A percentile compares a stretch with the other conserved stretches of the same genome.
Evolutionary conservation across 768 basidiomycete genomes (phyloP).

Genomic region (Sarcomyxa edulis): DNA sequence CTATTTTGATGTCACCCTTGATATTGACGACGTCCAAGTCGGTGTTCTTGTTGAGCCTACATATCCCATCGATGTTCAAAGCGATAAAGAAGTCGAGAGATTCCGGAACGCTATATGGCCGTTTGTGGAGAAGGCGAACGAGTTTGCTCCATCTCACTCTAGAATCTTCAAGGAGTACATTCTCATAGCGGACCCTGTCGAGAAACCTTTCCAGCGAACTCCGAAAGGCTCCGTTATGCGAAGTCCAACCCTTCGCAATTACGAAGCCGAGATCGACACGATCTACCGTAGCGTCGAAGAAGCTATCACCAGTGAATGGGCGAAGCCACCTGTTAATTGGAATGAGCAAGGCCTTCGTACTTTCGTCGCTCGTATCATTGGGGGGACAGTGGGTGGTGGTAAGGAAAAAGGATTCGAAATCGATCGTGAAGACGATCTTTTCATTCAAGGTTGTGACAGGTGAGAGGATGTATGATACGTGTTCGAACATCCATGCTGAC

Average conservation of each 20-base stretch:
- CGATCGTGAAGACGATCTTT: conserved; percentile 29
- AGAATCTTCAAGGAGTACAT: conserved; percentile 39
- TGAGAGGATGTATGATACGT: conserved; percentile 8
- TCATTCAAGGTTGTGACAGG: conserved; percentile 37
- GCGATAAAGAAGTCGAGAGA: conserved; percentile 19
- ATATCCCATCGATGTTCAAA: conserved; percentile 21
- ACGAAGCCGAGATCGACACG: conserved; percentile 33
- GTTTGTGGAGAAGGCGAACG: conserved; percentile 32
- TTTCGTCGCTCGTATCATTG: conserved; percentile 16
- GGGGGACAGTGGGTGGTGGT: conserved; percentile 22
- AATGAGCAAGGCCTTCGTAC: conserved; percentile 10
- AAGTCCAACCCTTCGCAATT: conserved; percentile 28
- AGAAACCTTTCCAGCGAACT: conserved; percentile 27
- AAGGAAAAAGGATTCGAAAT: conserved; percentile 17
- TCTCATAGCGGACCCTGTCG: conserved; percentile 21
- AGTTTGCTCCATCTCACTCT: conserved; percentile 34
- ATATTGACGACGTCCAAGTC: no score
- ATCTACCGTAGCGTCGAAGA: conserved; percentile 28
- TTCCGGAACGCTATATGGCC: conserved; percentile 34
- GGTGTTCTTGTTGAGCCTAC: conserved; percentile 35
- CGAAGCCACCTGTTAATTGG: conserved; percentile 16
- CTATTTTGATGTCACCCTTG: no score
- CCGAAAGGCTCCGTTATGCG: conserved; percentile 26
- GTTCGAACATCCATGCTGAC: not conserved
- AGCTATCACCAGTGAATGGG: conserved; percentile 18